Evolutionary conservation across 768 basidiomycete genomes (phyloP).

Genomic region (Cytidiella melzeri): DNA sequence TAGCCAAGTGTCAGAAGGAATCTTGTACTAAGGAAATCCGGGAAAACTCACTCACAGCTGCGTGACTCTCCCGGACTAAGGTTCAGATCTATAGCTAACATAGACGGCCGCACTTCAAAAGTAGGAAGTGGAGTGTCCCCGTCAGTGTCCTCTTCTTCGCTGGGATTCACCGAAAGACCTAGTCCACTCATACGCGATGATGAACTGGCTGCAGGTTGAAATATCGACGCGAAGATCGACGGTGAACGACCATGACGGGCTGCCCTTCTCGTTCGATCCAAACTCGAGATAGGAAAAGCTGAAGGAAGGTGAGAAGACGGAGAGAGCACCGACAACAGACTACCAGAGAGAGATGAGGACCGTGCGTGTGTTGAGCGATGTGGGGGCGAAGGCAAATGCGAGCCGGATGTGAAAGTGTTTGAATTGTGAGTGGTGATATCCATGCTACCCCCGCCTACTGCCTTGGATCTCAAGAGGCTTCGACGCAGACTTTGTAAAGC

Average conservation of each 20-base stretch:
- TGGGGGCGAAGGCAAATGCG: constrained; percentile 12
- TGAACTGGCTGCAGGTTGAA: background rate
- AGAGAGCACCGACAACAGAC: constrained; percentile 35
- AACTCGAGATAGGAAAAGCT: constrained; percentile 13
- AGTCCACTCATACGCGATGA: constrained; percentile 9
- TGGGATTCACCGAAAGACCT: constrained; percentile 28
- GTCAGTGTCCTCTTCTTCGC: constrained; percentile 42
- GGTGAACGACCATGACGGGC: constrained; percentile 6
- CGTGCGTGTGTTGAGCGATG: constrained; percentile 30
- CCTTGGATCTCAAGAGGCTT: constrained; percentile 40
- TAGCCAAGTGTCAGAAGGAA: constrained; percentile 2
- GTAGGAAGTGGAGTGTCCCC: constrained; percentile 72
- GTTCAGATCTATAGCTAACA: constrained; percentile 83
- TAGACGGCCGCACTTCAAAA: constrained; percentile 76
- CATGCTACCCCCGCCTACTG: constrained; percentile 74
- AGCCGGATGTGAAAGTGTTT: constrained; percentile 3
- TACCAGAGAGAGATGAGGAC: constrained; percentile 45
- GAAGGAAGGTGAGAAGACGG: constrained; percentile 16
- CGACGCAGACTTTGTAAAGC: constrained; percentile 43
- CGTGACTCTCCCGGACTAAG: constrained; percentile 80
- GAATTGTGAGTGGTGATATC: constrained; percentile 51
- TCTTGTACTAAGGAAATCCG: too few relatives aligned
- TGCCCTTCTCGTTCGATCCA: constrained; percentile 3
- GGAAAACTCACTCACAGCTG: constrained; percentile 53
- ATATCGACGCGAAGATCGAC: background rate